Conservation (phyloP, 169 alveolate species). For the Theileria orientalis region DNA sequence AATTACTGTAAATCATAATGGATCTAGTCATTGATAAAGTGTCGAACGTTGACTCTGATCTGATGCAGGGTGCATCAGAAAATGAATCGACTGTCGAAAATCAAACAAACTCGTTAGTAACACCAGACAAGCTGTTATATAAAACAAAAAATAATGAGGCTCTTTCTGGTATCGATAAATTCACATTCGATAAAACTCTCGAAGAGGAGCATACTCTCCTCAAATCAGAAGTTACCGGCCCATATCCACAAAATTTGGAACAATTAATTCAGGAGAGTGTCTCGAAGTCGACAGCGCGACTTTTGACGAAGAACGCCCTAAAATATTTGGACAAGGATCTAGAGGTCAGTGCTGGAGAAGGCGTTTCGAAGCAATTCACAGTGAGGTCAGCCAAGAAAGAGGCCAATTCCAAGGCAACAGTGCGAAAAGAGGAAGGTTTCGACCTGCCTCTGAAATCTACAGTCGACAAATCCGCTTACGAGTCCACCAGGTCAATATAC, state of each 20-base stretch:
- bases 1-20: not conserved
- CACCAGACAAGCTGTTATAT: not conserved
- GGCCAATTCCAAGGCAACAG: not conserved
- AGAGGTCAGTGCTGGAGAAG: conserved; percentile 2
- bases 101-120: not conserved
- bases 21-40: conserved; percentile 1
- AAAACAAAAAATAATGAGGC: not conserved
- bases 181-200: not conserved
- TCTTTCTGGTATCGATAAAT: not conserved
- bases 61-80: conserved; percentile 14
- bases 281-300: conserved; percentile 13
- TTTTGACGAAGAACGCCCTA: conserved; percentile 6
- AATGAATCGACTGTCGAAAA: not conserved
- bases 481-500: not conserved
- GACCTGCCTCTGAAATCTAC: too few species aligned
- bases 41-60: conserved; percentile 12
- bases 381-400: not conserved
- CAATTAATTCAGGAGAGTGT: conserved; percentile 10
- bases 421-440: not conserved
- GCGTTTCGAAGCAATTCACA: conserved; percentile 6
- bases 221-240: not conserved
- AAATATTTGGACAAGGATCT: conserved; percentile 9
- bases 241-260: not conserved
- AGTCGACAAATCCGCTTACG: too few species aligned
- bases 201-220: not conserved